phyloP scores from a whole-genome alignment of 2,329 filamentous ascomycete species.

The Acarospora socialis region DNA sequence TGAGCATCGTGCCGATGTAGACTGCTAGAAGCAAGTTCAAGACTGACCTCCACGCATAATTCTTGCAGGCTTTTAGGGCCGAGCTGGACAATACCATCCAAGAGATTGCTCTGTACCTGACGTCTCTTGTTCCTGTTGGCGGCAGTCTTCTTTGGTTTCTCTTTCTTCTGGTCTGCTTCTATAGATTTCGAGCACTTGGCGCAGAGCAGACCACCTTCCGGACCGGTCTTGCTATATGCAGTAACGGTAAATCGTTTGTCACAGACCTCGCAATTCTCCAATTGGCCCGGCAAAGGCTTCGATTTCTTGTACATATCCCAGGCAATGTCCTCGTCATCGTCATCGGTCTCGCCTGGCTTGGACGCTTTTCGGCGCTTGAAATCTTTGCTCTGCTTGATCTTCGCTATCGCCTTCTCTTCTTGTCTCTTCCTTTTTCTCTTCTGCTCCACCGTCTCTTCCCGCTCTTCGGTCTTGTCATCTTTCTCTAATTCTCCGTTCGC shows the following conservation, averaged over 20 bases:
- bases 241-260: constrained; percentile 85
- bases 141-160: constrained; percentile 40
- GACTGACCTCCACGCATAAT: constrained; percentile 41
- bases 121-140: constrained; percentile 50
- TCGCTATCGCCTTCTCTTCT: constrained; percentile 30
- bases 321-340: constrained; percentile 33
- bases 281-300: constrained; percentile 59
- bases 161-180: constrained; percentile 50
- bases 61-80: constrained; percentile 34
- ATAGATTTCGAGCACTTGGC: constrained; percentile 63
- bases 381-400: constrained; percentile 37
- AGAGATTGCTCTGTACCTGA: constrained; percentile 66
- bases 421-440: constrained; percentile 43
- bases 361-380: constrained; percentile 32
- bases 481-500: no score
- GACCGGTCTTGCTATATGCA: constrained; percentile 68
- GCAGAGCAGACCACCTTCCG: constrained; percentile 76
- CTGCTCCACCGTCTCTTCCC: constrained; percentile 26
- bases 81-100: constrained; percentile 51
- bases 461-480: constrained; percentile 28
- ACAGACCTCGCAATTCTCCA: constrained; percentile 77
- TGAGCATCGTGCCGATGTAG: constrained; percentile 13
- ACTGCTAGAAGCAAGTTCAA: not conserved
- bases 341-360: constrained; percentile 29
- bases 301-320: constrained; percentile 41